Percentiles rank a stretch among this genome's conserved stretches.
Conservation (phyloP, 768 basidiomycete genomes). For the Auricularia auricula-judae region DNA sequence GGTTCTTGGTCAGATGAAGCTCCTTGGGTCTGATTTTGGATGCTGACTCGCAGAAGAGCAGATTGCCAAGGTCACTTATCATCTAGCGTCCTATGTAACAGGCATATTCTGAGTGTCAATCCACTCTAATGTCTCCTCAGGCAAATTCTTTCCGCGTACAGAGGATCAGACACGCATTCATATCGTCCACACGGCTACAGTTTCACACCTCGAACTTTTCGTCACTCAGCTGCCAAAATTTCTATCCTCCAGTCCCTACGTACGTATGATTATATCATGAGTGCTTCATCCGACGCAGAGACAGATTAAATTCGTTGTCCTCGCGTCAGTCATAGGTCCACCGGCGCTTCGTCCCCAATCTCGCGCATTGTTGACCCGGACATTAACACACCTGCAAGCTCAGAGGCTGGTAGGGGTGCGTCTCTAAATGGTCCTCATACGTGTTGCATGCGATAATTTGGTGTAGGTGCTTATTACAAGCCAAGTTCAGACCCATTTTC, state of each 20-base stretch:
- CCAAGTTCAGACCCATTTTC: not conserved
- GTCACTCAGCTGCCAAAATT: not conserved
- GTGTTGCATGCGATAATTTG: not conserved
- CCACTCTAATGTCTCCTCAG: not conserved
- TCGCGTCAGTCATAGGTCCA: not conserved
- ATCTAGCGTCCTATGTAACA: not conserved
- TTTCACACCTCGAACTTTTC: not conserved
- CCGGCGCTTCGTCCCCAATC: not conserved
- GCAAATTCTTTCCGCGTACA: not conserved
- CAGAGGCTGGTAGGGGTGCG: not conserved
- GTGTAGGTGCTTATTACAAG: not conserved
- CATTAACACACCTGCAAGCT: not conserved
- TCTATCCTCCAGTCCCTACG: not conserved
- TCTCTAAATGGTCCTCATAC: not conserved
- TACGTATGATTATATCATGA: not conserved
- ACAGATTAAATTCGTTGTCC: not conserved
- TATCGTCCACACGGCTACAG: not conserved
- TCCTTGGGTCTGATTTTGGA: not conserved
- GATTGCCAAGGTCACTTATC: not conserved
- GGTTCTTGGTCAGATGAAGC: not conserved
- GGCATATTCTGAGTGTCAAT: not conserved
- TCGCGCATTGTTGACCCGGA: not conserved
- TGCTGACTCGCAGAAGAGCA: not conserved
- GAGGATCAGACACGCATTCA: not conserved
- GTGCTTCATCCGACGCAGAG: not conserved